A percentile compares a stretch with the other conserved stretches of the same genome.
Conservation (phyloP, 257 asterid species). For the Solanum phureja region DNA sequence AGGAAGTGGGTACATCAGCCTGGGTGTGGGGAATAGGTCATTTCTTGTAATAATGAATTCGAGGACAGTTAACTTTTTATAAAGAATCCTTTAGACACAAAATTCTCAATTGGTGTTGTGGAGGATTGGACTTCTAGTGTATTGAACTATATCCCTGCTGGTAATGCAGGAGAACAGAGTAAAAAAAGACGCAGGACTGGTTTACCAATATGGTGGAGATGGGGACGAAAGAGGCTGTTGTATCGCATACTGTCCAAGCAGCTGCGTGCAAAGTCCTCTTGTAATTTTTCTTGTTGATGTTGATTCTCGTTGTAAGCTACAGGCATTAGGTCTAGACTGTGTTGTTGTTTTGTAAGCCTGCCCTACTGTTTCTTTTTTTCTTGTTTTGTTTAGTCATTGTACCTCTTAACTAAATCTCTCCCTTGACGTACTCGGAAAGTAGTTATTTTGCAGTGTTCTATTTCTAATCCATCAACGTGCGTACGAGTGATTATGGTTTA, state of each 20-base stretch:
- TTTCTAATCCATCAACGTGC: background rate
- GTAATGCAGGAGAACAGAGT: conserved; percentile 37
- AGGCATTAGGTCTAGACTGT: background rate
- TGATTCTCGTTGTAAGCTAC: background rate
- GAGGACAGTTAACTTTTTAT: background rate
- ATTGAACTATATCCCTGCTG: background rate
- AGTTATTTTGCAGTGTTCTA: background rate
- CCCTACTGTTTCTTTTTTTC: background rate
- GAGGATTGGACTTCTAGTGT: background rate
- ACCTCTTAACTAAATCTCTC: background rate
- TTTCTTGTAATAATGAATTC: background rate
- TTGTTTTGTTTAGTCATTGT: background rate
- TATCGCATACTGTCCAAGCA: conserved; percentile 41
- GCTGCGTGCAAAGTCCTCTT: conserved; percentile 19
- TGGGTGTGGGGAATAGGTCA: background rate
- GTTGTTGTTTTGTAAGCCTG: background rate
- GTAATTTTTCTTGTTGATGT: conserved; percentile 6
- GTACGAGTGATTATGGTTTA: background rate
- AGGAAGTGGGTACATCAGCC: background rate
- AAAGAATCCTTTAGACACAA: background rate
- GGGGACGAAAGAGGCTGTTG: conserved; percentile 53
- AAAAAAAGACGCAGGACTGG: conserved; percentile 31
- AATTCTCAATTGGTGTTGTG: background rate
- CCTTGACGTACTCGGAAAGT: background rate
- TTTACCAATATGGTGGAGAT: conserved; percentile 70